A percentile compares a stretch with the other conserved stretches of the same genome.
These are phyloP conservation scores for Ophidiomyces ophidiicola DNA, from an alignment of 2,329 filamentous ascomycete species.

Conservation along the genomic window DNA sequence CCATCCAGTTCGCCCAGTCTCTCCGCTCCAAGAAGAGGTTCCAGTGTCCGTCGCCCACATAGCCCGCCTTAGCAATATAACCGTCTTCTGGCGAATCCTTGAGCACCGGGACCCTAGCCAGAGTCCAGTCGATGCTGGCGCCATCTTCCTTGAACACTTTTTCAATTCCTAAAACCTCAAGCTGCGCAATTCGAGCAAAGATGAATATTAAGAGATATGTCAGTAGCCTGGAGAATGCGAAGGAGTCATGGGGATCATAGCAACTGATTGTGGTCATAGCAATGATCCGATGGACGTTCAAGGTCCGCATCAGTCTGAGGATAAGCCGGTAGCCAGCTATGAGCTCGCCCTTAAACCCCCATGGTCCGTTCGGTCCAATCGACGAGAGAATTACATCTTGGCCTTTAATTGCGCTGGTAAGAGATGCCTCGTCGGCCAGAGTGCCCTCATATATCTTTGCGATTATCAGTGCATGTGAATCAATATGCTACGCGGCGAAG, in stretches of 20 bases:
- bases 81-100: conserved; percentile 10
- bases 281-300: conserved; percentile 25
- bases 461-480: not conserved
- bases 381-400: conserved; percentile 18
- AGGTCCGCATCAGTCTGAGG: conserved; percentile 21
- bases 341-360: conserved; percentile 3
- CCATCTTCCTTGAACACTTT: conserved; percentile 15
- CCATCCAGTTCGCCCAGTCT: conserved; percentile 17
- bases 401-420: conserved; percentile 13
- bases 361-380: conserved; percentile 13
- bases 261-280: conserved; percentile 27
- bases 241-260: conserved; percentile 19
- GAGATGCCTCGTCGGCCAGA: conserved; percentile 12
- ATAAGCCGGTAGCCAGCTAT: conserved; percentile 15
- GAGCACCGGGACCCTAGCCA: conserved; percentile 13
- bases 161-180: conserved; percentile 13
- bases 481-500: not conserved
- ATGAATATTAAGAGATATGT: conserved; percentile 12
- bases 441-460: conserved; percentile 13
- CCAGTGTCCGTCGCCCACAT: conserved; percentile 14
- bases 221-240: conserved; percentile 14
- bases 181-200: conserved; percentile 10
- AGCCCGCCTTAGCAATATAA: conserved; percentile 14
- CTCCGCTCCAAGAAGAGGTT: conserved; percentile 13
- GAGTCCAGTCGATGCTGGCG: conserved; percentile 14